Evolutionary conservation across 2,329 filamentous ascomycete species (phyloP).

Genomic region (Aurifilum marmelostoma): DNA sequence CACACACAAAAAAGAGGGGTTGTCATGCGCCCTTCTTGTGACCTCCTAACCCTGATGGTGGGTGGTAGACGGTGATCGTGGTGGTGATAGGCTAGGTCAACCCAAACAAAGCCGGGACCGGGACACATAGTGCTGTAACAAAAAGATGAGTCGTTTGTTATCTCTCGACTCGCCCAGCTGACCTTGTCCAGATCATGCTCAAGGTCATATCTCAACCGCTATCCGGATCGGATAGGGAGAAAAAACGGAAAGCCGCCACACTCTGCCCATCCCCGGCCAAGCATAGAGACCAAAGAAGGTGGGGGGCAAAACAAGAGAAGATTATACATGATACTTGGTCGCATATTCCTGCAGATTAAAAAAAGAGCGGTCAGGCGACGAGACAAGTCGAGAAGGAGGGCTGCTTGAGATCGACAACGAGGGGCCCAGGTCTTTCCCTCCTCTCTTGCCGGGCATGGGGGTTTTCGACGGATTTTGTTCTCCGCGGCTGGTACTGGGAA

Average conservation of each 20-base stretch:
- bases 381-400: not conserved
- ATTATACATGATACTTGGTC: not conserved
- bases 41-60: not conserved
- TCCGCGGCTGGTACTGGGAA: conserved; percentile 1
- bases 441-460: not conserved
- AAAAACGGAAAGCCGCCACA: not conserved
- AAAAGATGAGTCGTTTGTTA: not conserved
- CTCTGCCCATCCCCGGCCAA: not conserved
- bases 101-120: not conserved
- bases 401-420: not conserved
- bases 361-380: conserved; percentile 4
- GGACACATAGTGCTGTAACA: not conserved
- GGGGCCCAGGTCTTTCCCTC: not conserved
- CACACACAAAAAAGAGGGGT: not conserved
- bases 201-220: not conserved
- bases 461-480: not conserved
- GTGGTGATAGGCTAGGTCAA: not conserved
- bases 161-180: not conserved
- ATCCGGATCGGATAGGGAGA: not conserved
- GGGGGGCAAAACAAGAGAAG: not conserved
- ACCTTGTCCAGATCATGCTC: not conserved
- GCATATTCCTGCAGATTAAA: not conserved
- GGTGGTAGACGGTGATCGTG: not conserved
- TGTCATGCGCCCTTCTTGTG: not conserved
- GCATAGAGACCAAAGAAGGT: not conserved